phyloP scores from a whole-genome alignment of 1,284 basidiomycete genomes.

The Ceratobasidium theobromae region DNA sequence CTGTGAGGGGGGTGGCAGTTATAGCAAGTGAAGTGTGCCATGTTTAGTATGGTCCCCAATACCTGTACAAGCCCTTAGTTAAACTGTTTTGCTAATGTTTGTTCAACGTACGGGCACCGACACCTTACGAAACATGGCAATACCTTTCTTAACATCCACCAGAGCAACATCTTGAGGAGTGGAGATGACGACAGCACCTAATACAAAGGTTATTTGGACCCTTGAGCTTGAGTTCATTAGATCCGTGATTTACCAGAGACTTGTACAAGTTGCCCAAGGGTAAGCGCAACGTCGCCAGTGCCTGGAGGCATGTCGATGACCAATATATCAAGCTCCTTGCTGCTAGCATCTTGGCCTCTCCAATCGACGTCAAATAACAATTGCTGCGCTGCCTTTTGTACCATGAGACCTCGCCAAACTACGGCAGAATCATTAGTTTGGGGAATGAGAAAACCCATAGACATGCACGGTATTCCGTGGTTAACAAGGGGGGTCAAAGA shows the following conservation, averaged over 20 bases:
- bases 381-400: slow-evolving; percentile 97
- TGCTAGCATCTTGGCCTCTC: slow-evolving; percentile 47
- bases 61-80: slow-evolving; percentile 55
- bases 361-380: slow-evolving; percentile 97
- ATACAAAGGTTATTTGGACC: not conserved
- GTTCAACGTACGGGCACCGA: slow-evolving; percentile 71
- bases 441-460: slow-evolving; percentile 83
- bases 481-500: slow-evolving; percentile 84
- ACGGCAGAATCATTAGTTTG: slow-evolving; percentile 70
- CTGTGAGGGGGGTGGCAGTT: slow-evolving; percentile 58
- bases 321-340: slow-evolving; percentile 72
- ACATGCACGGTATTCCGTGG: slow-evolving; percentile 94
- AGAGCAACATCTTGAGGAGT: slow-evolving; percentile 96
- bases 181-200: slow-evolving; percentile 88
- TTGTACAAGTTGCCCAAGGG: slow-evolving; percentile 84
- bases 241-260: slow-evolving; percentile 70
- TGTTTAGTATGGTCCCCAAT: slow-evolving; percentile 86
- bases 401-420: slow-evolving; percentile 98
- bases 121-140: slow-evolving; percentile 91
- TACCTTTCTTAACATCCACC: slow-evolving; percentile 89
- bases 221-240: not conserved
- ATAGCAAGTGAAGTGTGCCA: slow-evolving; percentile 85
- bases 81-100: not conserved
- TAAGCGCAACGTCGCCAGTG: slow-evolving; percentile 94
- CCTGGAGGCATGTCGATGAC: slow-evolving; percentile 98